Percentiles rank a stretch among this genome's conserved stretches.
Evolutionary conservation across 768 basidiomycete species (phyloP).

Genomic region (Leccinum disarticulatum): DNA sequence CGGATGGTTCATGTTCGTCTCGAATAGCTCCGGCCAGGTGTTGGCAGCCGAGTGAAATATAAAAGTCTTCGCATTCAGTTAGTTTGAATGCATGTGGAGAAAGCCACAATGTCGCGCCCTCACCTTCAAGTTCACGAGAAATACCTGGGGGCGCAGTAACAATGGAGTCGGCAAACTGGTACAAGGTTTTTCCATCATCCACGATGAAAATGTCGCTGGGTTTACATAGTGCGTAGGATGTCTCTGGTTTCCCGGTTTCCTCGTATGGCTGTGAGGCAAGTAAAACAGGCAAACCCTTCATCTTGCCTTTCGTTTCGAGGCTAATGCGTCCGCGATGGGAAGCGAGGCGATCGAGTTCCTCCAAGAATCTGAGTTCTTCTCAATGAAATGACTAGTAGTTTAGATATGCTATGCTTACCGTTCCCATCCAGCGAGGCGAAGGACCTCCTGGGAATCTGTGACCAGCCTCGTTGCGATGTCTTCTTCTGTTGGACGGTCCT

Average conservation of each 20-base stretch:
- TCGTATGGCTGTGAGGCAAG: constrained; percentile 50
- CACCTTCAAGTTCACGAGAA: constrained; percentile 85
- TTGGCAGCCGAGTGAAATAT: constrained; percentile 67
- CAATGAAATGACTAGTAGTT: neutral
- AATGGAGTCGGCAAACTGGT: constrained; percentile 69
- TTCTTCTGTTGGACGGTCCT: constrained; percentile 77
- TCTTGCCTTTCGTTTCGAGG: constrained; percentile 31
- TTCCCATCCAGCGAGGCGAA: constrained; percentile 60
- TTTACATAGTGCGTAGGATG: constrained; percentile 57
- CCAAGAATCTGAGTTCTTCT: constrained; percentile 37
- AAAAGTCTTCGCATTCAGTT: constrained; percentile 52
- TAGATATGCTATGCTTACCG: constrained; percentile 21
- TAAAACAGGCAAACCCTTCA: constrained; percentile 68
- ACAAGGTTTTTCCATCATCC: constrained; percentile 76
- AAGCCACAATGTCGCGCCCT: constrained; percentile 25
- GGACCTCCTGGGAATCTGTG: constrained; percentile 64
- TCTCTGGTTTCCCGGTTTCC: constrained; percentile 44
- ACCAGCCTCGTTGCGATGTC: constrained; percentile 71
- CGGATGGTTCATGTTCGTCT: constrained; percentile 64
- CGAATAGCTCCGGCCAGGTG: constrained; percentile 68
- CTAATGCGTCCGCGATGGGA: neutral
- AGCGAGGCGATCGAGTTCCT: neutral
- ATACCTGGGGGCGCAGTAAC: constrained; percentile 85
- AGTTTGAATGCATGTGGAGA: neutral
- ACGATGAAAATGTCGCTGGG: constrained; percentile 74